Evolutionary conservation across 2,329 filamentous ascomycete genomes (phyloP), one percentile per base, ranked within the genome.

Genomic region (Beauveria sp.): DNA sequence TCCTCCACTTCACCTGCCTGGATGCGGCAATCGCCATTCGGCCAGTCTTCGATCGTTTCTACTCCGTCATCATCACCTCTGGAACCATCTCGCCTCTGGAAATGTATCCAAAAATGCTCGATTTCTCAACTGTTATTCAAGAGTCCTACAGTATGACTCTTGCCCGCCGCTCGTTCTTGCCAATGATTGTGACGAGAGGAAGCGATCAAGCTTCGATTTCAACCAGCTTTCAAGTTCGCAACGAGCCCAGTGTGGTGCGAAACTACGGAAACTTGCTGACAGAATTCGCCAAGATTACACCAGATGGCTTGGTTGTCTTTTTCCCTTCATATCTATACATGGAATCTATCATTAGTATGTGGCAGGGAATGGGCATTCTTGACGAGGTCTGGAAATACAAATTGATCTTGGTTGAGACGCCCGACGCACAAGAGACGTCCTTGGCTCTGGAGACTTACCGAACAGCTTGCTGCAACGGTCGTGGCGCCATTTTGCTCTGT

Each of bases 301-400:
- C 95, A 0, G 95, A 99, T 69, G 95, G 95, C 38, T 87, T 99
- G 74, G 95, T 99, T n/a, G 95, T 99, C 45, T 99, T 99, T 80
- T 99, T 99, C 73, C 96, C 95, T 0, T 96, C 92, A 0, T 99
- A 99, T 69, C 83, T 99, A 1, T 99, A 99, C 77, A 98, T 99
- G 95, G 95, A 99, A 72, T 95, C 89, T 58, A 98, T 98, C 72
- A 97, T 99, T 72, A 93, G 89, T 72, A 96, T 96, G 86, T 99
- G 95, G 95, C 95, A 99, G 74, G 74, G 91, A 60, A 98, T 98
- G 93, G 92, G 92, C 28, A 96, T 98, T 65, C 80, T 99, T 42
- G 95, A 99, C 75, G 90, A 95, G 71, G 92, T 99, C 38, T 99
- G 95, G 95, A 97, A 96, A 74, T 97, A 96, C 79, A 99, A 99